phyloP scores from a whole-genome alignment of 352 stramenopile species.

The Phytophthora foliorum region DNA sequence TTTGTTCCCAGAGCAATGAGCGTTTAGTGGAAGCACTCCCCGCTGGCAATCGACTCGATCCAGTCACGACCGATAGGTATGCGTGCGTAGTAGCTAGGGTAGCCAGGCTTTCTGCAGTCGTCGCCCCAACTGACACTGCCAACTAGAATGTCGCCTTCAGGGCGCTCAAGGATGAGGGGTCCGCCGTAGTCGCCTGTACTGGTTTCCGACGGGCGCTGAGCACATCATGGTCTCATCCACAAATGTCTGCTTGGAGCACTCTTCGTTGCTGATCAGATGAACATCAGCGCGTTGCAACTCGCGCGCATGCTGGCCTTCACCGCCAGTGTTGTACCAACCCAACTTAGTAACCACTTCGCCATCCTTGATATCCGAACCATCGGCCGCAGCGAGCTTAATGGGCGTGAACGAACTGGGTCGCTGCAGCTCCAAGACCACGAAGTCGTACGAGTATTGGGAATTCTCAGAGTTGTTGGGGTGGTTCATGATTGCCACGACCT shows the following conservation, averaged over 20 bases:
- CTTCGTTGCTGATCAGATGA: constrained; percentile 42
- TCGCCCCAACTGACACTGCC: constrained; percentile 58
- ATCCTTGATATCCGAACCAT: constrained; percentile 36
- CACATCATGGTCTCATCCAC: constrained; percentile 56
- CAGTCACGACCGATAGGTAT: constrained; percentile 48
- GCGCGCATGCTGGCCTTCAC: constrained; percentile 9
- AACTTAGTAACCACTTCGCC: constrained; percentile 35
- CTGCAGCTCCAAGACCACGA: constrained; percentile 51
- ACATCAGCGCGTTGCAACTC: constrained; percentile 49
- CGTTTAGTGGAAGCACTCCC: constrained; percentile 20
- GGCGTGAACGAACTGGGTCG: constrained; percentile 37
- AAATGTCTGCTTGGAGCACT: constrained; percentile 37
- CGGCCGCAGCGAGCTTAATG: constrained; percentile 29
- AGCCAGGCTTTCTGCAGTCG: constrained; percentile 45
- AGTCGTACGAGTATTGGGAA: constrained; percentile 39
- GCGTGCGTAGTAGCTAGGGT: constrained; percentile 57
- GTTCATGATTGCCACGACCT: constrained; percentile 19
- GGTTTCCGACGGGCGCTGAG: constrained; percentile 29
- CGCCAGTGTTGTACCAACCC: constrained; percentile 41
- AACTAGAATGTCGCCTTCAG: constrained; percentile 41
- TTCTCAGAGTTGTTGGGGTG: constrained; percentile 17
- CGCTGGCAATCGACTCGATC: constrained; percentile 34
- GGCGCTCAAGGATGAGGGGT: constrained; percentile 44
- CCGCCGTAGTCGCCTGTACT: constrained; percentile 60
- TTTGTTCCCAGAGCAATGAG: too few relatives aligned